phyloP scores from a whole-genome alignment of 1,139 yeast genomes.

The Taiozyma sp. region DNA sequence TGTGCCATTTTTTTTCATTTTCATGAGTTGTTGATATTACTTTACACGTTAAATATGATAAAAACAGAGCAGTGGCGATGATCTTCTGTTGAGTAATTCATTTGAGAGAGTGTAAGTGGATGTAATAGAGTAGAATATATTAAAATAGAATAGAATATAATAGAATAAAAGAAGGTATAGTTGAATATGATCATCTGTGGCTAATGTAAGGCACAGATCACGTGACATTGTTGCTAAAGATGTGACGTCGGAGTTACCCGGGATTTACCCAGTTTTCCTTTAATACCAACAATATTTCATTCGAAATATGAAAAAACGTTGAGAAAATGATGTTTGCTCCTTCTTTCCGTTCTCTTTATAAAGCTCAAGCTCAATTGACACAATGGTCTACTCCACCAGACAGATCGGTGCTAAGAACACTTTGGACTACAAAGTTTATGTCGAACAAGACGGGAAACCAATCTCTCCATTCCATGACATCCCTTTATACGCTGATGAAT shows the following conservation, averaged over 20 bases:
- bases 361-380: background rate
- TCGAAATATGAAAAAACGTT: background rate
- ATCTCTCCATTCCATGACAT: slow-evolving; percentile 76
- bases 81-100: too few relatives aligned
- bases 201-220: background rate
- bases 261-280: background rate
- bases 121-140: too few relatives aligned
- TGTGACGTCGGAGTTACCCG: background rate
- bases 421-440: slow-evolving; percentile 79
- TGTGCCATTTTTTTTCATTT: too few relatives aligned
- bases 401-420: slow-evolving; percentile 92
- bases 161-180: too few relatives aligned
- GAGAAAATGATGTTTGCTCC: background rate
- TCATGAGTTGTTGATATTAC: too few relatives aligned
- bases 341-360: background rate
- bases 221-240: background rate
- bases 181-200: too few relatives aligned
- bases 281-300: background rate
- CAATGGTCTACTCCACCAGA: slow-evolving; percentile 70
- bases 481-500: slow-evolving; percentile 60
- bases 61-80: too few relatives aligned
- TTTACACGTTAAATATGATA: too few relatives aligned
- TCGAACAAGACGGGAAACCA: slow-evolving; percentile 63
- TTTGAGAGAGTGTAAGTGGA: too few relatives aligned
- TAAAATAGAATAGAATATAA: too few relatives aligned